phyloP scores from a whole-genome alignment of 2,329 filamentous ascomycete genomes.

The Phialemonium atrogriseum region DNA sequence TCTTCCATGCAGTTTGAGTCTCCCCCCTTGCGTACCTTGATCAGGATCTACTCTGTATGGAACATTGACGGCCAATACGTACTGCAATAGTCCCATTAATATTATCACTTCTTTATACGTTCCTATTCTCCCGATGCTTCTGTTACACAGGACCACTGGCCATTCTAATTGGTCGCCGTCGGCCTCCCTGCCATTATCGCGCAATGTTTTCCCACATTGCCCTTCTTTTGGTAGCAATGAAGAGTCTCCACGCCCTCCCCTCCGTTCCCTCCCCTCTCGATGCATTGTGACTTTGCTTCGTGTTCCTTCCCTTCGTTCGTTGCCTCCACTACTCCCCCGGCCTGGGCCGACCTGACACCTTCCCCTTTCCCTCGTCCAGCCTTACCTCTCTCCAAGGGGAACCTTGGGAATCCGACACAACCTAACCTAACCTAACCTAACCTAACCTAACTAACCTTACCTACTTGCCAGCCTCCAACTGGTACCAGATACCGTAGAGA shows the following conservation, averaged over 20 bases:
- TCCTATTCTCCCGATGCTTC: too few relatives aligned
- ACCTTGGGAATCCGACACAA: conserved; percentile 2
- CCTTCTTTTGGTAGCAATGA: conserved; percentile 1
- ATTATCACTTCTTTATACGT: too few relatives aligned
- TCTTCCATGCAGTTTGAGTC: too few relatives aligned
- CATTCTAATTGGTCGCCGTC: conserved; percentile 1
- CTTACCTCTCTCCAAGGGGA: conserved; percentile 2
- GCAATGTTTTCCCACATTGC: conserved; percentile 3
- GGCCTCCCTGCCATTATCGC: not conserved
- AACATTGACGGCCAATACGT: too few relatives aligned
- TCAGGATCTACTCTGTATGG: too few relatives aligned
- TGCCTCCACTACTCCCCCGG: conserved; percentile 6
- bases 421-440: too few relatives aligned
- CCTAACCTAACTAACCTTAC: too few relatives aligned
- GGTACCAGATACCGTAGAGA: too few relatives aligned
- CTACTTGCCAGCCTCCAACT: too few relatives aligned
- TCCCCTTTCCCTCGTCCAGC: conserved; percentile 3
- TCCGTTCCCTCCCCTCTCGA: not conserved
- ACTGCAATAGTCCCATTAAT: too few relatives aligned
- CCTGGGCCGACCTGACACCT: not conserved
- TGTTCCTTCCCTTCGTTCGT: conserved; percentile 1
- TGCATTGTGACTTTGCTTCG: not conserved
- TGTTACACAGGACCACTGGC: conserved; percentile 2
- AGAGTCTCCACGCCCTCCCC: not conserved
- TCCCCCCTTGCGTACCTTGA: too few relatives aligned